Conservation (phyloP, 345 rosid species). For the Salix udensis region DNA sequence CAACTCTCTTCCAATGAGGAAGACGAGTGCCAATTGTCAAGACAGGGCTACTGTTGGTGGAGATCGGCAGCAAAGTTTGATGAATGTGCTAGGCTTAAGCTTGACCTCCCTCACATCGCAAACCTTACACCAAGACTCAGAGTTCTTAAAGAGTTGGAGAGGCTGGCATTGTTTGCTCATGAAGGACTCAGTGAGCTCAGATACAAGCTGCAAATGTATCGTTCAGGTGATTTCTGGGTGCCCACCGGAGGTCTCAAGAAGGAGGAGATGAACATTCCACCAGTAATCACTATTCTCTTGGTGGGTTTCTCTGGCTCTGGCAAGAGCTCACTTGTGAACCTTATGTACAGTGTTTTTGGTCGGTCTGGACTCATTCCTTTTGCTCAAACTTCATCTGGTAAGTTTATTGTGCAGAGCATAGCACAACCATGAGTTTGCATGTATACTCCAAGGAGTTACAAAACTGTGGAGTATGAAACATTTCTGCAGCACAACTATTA, state of each 20-base stretch:
- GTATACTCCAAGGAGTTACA: not conserved
- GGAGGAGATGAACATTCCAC: conserved; percentile 53
- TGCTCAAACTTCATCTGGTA: conserved; percentile 53
- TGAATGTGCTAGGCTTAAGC: conserved; percentile 34
- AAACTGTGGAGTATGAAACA: not conserved
- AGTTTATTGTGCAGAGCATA: not conserved
- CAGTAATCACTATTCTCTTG: conserved; percentile 46
- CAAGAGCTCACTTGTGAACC: conserved; percentile 58
- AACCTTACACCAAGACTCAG: conserved; percentile 42
- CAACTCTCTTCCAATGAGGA: conserved; percentile 28
- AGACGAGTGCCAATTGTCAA: conserved; percentile 29
- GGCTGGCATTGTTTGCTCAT: conserved; percentile 47
- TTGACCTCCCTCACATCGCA: conserved; percentile 28
- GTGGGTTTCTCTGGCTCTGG: conserved; percentile 57
- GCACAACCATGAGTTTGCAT: not conserved
- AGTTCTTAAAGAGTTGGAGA: conserved; percentile 48
- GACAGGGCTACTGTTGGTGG: conserved; percentile 44
- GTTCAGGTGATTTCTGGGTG: conserved; percentile 60
- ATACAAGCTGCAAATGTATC: conserved; percentile 42
- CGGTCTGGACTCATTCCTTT: conserved; percentile 51
- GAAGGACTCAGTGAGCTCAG: conserved; percentile 57
- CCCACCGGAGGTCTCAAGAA: conserved; percentile 48
- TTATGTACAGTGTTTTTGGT: conserved; percentile 65
- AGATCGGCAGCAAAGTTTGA: conserved; percentile 42
- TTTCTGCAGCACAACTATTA: not conserved